These are phyloP conservation scores for Penicillium bovifimosum DNA, from an alignment of 495 filamentous ascomycete genomes.

Conservation along the genomic window DNA sequence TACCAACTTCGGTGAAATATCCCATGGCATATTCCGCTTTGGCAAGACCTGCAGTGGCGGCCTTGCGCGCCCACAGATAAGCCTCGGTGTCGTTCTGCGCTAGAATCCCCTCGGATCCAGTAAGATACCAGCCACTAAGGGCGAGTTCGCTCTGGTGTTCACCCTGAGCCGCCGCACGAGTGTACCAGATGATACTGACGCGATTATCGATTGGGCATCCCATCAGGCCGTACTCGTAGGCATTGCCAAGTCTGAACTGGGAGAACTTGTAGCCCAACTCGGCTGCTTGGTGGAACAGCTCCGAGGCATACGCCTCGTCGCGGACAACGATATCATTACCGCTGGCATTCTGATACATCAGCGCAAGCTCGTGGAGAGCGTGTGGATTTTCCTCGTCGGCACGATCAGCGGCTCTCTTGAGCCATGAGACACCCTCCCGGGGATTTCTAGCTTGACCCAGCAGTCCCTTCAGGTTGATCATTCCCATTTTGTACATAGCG, in stretches of 20 bases:
- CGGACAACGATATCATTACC: conserved; percentile 65
- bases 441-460: conserved; percentile 82
- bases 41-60: conserved; percentile 72
- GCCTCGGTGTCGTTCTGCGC: conserved; percentile 93
- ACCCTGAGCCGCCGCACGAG: conserved; percentile 81
- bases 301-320: conserved; percentile 71
- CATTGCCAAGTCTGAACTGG: conserved; percentile 81
- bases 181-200: conserved; percentile 87
- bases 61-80: conserved; percentile 94
- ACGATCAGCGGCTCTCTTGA: conserved; percentile 86
- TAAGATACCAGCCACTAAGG: conserved; percentile 93
- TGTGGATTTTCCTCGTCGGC: conserved; percentile 90
- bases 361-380: conserved; percentile 84
- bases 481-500: conserved; percentile 97
- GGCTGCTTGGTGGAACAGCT: conserved; percentile 81
- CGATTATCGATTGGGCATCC: conserved; percentile 77
- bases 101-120: conserved; percentile 79
- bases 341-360: conserved; percentile 72
- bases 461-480: conserved; percentile 91
- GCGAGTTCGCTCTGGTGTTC: conserved; percentile 94
- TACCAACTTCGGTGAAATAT: conserved; percentile 93
- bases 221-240: conserved; percentile 85
- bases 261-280: conserved; percentile 91
- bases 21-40: conserved; percentile 99
- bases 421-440: conserved; percentile 80